Conservation (phyloP, 768 basidiomycete genomes). For the Rhodotorula graminis region DNA sequence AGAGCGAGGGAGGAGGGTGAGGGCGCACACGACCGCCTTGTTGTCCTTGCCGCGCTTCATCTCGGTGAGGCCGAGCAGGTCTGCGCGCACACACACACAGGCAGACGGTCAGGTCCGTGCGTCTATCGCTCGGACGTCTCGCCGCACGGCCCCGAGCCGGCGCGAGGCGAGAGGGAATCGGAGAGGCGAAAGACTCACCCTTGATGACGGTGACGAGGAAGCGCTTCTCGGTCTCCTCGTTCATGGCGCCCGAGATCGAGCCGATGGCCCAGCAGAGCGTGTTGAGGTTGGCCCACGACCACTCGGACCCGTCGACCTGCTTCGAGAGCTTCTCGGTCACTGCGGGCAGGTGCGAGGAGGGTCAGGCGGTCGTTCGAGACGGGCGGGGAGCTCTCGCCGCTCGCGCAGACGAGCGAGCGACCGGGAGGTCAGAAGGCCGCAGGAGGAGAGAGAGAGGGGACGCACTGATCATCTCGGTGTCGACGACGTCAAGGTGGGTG, state of each 20-base stretch:
- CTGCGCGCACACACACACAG: constrained; percentile 45
- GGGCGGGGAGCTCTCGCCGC: too few species aligned
- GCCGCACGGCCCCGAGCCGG: neutral
- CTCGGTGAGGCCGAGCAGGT: constrained; percentile 91
- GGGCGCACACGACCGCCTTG: constrained; percentile 78
- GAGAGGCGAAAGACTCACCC: constrained; percentile 5
- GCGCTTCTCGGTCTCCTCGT: constrained; percentile 97
- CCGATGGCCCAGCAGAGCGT: constrained; percentile 99
- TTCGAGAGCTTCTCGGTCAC: constrained; percentile 93
- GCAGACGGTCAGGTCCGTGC: neutral
- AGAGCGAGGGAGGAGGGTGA: neutral
- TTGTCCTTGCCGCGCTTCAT: constrained; percentile 99
- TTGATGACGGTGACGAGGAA: constrained; percentile 99
- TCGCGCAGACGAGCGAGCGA: neutral
- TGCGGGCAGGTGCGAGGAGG: constrained; percentile 30
- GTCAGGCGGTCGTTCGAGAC: neutral
- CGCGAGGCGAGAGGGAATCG: too few species aligned
- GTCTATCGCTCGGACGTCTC: too few species aligned
- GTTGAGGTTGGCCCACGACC: constrained; percentile 99
- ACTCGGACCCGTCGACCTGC: constrained; percentile 77
- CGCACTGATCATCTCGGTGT: constrained; percentile 79
- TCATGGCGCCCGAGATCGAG: constrained; percentile 98
- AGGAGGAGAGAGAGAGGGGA: neutral
- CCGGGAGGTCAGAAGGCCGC: neutral
- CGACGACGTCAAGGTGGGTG: constrained; percentile 90